Percentiles rank a stretch among this genome's conserved stretches.
phyloP scores from a whole-genome alignment of 768 basidiomycete genomes.

The Suillus discolor region DNA sequence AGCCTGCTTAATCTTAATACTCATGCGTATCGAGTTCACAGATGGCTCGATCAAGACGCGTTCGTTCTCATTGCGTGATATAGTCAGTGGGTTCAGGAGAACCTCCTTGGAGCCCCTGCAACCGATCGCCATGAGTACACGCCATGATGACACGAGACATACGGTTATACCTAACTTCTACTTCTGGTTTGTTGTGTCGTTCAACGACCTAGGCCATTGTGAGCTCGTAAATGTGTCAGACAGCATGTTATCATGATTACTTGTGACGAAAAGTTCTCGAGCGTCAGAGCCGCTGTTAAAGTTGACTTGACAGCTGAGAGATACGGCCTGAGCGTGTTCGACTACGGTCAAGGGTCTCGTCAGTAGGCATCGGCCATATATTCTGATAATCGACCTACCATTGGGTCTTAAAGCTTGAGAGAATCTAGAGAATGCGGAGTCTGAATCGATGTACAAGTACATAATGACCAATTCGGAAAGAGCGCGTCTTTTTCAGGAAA shows the following conservation, averaged over 20 bases:
- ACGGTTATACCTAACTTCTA: conserved; percentile 74
- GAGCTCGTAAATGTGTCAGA: conserved; percentile 21
- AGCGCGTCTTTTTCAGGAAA: conserved; percentile 10
- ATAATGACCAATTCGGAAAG: conserved; percentile 4
- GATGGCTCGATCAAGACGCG: conserved; percentile 96
- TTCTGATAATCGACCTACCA: conserved; percentile 47
- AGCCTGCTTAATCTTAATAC: conserved; percentile 98
- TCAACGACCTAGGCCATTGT: conserved; percentile 75
- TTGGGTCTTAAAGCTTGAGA: conserved; percentile 27
- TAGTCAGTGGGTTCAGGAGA: conserved; percentile 88
- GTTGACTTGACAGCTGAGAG: conserved; percentile 95
- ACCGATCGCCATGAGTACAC: conserved; percentile 11
- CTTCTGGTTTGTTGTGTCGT: conserved; percentile 95
- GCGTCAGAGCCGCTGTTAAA: conserved; percentile 93
- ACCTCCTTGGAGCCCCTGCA: conserved; percentile 89
- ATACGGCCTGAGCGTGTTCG: conserved; percentile 94
- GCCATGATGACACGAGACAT: neutral
- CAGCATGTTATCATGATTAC: conserved; percentile 40
- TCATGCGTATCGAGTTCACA: conserved; percentile 94
- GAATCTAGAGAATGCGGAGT: conserved; percentile 43
- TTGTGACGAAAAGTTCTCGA: conserved; percentile 98
- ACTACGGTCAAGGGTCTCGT: conserved; percentile 49
- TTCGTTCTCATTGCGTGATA: conserved; percentile 97
- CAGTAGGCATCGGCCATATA: conserved; percentile 5
- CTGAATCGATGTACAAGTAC: conserved; percentile 27